These are phyloP conservation scores for Globisporangium yorkense DNA, from an alignment of 352 stramenopile genomes.

Conservation along the genomic window DNA sequence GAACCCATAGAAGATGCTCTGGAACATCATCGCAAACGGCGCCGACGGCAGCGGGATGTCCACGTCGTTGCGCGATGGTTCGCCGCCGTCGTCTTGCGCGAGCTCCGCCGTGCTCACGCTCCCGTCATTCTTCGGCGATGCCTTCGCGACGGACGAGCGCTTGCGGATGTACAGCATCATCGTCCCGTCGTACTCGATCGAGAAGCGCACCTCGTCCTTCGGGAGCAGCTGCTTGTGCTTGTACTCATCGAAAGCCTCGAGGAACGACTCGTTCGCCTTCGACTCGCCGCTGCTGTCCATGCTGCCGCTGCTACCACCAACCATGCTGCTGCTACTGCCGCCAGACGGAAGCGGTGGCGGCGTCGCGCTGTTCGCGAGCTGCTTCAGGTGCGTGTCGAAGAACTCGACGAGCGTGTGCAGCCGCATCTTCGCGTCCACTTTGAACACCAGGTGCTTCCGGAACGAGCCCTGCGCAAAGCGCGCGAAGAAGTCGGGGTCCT, in stretches of 20 bases:
- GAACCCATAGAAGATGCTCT: constrained; percentile 75
- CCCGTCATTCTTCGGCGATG: constrained; percentile 13
- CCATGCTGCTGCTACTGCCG: no score
- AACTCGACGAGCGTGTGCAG: constrained; percentile 44
- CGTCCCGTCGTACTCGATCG: constrained; percentile 32
- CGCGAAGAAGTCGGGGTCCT: constrained; percentile 71
- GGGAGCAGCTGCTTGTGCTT: constrained; percentile 23
- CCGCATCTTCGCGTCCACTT: constrained; percentile 43
- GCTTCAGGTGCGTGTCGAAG: constrained; percentile 40
- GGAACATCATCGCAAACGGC: constrained; percentile 51
- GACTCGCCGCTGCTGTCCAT: constrained; percentile 14
- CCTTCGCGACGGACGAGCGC: constrained; percentile 24
- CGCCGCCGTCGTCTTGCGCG: constrained; percentile 2
- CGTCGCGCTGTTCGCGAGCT: constrained; percentile 11
- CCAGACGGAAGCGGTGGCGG: no score
- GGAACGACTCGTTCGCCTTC: constrained; percentile 19
- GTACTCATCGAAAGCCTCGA: constrained; percentile 25
- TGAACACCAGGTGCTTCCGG: constrained; percentile 63
- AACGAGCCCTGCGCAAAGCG: constrained; percentile 61
- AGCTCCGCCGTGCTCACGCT: background rate
- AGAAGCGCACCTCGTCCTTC: constrained; percentile 51
- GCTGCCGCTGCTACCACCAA: constrained; percentile 5
- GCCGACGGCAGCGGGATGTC: constrained; percentile 27
- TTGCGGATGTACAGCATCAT: constrained; percentile 44
- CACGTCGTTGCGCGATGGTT: constrained; percentile 10